Base-by-base conservation (phyloP, 495 filamentous ascomycete genomes). In the Parachaetomium inaequale region DNA sequence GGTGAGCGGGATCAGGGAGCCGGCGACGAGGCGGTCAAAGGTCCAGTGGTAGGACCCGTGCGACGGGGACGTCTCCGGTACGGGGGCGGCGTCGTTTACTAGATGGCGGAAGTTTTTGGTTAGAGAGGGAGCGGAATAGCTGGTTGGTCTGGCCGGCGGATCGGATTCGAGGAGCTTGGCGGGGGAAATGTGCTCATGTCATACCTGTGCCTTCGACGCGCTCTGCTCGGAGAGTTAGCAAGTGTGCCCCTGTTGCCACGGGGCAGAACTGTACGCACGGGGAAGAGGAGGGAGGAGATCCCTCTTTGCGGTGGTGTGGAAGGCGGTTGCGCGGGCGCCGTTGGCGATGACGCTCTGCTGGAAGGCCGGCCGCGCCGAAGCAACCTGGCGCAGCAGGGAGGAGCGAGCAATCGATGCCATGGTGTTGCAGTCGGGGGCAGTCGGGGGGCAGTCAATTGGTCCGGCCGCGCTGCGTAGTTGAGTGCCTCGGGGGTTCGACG, bases 41-140 rank as follows among this genome's bases (percentile, higher is more conserved):
- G 88, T 87, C 94, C 94, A 98, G 82, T 98, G 94, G 82, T 98
- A 98, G 75, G 89, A 93, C 57, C 94, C 95, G 75, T 98, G 87
- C 23, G 83, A 79, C 17, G 92, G 86, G 56, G 82, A 85, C 42
- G 89, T 66, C 11, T 81, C 66, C 28, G 91, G 92, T n/a, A 97
- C 72, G 28, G 84, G 85, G 49, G 84, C 88, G 57, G 94, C 81
- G 73, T 98, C 94, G 78, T 98, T 98, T 67, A 89, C 90, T 95
- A 72, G 4, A 66, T 29, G 57, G 34, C 19, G 47, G 7, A 23
- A 38, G 21, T 3, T 11, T 14, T n/a, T 11, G 32, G 61, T 63
- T 46, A 63, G 52, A 54, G 1, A 53, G 51, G 58, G 50, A 59
- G n/a, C 12, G 23, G 17, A 29, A 38, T 25, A 28, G 45, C 11